phyloP scores from a whole-genome alignment of 352 stramenopile genomes.

The Phytopythium mirpurense region DNA sequence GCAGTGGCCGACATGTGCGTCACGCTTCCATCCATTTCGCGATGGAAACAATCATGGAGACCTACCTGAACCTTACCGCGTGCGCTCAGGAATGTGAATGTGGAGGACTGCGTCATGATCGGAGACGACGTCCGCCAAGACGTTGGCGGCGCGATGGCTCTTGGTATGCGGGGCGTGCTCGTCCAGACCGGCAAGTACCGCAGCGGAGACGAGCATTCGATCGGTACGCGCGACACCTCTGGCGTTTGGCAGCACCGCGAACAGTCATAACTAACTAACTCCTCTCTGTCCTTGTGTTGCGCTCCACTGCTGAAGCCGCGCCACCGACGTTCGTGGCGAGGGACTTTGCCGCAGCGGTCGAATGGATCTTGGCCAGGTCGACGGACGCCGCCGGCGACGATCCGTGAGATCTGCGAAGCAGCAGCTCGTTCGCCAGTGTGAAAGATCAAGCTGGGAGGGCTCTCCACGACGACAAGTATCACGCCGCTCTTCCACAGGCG shows the following conservation, averaged over 20 bases:
- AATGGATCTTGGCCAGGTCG: constrained; percentile 16
- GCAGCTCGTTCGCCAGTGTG: not conserved
- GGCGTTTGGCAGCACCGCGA: too few species aligned
- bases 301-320: constrained; percentile 3
- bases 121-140: constrained; percentile 53
- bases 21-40: too few species aligned
- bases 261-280: too few species aligned
- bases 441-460: too few species aligned
- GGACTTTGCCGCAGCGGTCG: constrained; percentile 25
- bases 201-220: constrained; percentile 23
- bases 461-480: too few species aligned
- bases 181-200: constrained; percentile 55
- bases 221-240: too few species aligned
- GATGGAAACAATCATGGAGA: too few species aligned
- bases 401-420: too few species aligned
- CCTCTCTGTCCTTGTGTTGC: too few species aligned
- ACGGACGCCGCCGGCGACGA: not conserved
- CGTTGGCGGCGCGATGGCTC: constrained; percentile 30
- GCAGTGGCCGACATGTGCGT: constrained; percentile 39
- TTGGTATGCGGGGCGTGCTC: constrained; percentile 40
- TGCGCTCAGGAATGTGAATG: constrained; percentile 16
- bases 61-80: not conserved
- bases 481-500: too few species aligned
- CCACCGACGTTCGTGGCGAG: constrained; percentile 18
- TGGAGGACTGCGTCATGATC: constrained; percentile 44